Base-by-base conservation (phyloP, 805 yeast genomes). In the Hanseniaspora lachancei region DNA sequence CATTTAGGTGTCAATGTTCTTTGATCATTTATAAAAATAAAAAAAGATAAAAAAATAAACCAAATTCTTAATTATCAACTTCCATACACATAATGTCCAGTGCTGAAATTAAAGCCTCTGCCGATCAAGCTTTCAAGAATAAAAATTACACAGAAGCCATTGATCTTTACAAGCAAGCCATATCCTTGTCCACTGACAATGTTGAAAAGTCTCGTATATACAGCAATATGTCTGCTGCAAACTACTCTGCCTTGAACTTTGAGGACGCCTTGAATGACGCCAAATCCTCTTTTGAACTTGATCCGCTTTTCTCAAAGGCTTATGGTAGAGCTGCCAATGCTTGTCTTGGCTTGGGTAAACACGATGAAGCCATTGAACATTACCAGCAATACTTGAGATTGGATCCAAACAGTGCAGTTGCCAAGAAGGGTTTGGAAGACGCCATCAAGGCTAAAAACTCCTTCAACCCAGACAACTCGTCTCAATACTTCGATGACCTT, bases 281-380 rank as follows among this genome's bases (percentile, higher is more conserved):
- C 18, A 71, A 86, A 58, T 79, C 84, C 65, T 85, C 96, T 71
- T 81, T 85, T 54, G 77, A 79, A 63, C 81, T 89, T 70, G 87
- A 86, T 60, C 82, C 89, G 16, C 61, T 83, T 2, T 93, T 97
- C 97, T 89, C 96, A 23, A 93, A 93, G 71, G 98, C 97, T 49
- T 86, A 85, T 74, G 85, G 82, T 65, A 82, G 99, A 70, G 84
- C 85, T 39, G 99, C 87, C 58, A 89, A 97, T 60, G 98, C 98
- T 35, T 80, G 83, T 50, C 83, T 76, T 64, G 98, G 98, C n/a
- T 73, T 85, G 58, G 88, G 88, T 18, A 78, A 86, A 58, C 76
- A 82, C 50, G 89, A 85, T 34, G 85, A 79, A 23, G 93, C 97
- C 47, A 78, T 78, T 62, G 68, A 69, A 29, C 74, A 84, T 27